phyloP scores from a whole-genome alignment of 257 asterid species.

The Solanum rostratum region DNA sequence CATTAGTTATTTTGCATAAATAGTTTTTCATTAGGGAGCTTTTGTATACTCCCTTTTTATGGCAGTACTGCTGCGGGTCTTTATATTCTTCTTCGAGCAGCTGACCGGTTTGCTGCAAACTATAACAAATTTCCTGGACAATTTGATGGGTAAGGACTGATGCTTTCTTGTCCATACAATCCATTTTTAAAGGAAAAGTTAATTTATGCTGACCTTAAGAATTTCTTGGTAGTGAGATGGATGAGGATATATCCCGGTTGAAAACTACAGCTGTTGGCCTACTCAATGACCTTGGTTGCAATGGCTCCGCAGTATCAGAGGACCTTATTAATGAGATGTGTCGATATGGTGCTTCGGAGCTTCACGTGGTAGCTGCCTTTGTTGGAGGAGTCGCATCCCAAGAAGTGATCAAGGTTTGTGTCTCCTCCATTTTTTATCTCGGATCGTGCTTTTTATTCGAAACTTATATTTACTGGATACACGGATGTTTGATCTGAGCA shows the following conservation, averaged over 20 bases:
- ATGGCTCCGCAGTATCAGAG: constrained; percentile 63
- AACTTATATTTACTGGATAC: neutral
- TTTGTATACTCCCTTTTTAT: constrained; percentile 2
- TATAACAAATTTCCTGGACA: constrained; percentile 83
- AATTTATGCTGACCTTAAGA: neutral
- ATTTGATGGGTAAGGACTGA: constrained; percentile 63
- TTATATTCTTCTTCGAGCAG: constrained; percentile 86
- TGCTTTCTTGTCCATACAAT: neutral
- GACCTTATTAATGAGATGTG: constrained; percentile 92
- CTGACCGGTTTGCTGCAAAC: constrained; percentile 83
- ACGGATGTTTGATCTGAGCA: neutral
- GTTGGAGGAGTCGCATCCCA: constrained; percentile 94
- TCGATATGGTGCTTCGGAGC: constrained; percentile 93
- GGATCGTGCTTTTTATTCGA: neutral
- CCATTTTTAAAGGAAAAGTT: neutral
- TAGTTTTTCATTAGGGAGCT: constrained; percentile 1
- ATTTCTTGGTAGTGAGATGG: constrained; percentile 60
- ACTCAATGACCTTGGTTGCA: constrained; percentile 74
- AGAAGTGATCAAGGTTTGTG: constrained; percentile 80
- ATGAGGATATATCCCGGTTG: constrained; percentile 88
- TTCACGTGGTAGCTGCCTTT: constrained; percentile 88
- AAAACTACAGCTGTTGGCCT: constrained; percentile 70
- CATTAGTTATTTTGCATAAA: constrained; percentile 4
- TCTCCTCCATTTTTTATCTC: neutral
- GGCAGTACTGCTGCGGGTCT: constrained; percentile 79